Evolutionary conservation across 2,329 filamentous ascomycete genomes (phyloP).

Genomic region (Botrytis hyacinthi): DNA sequence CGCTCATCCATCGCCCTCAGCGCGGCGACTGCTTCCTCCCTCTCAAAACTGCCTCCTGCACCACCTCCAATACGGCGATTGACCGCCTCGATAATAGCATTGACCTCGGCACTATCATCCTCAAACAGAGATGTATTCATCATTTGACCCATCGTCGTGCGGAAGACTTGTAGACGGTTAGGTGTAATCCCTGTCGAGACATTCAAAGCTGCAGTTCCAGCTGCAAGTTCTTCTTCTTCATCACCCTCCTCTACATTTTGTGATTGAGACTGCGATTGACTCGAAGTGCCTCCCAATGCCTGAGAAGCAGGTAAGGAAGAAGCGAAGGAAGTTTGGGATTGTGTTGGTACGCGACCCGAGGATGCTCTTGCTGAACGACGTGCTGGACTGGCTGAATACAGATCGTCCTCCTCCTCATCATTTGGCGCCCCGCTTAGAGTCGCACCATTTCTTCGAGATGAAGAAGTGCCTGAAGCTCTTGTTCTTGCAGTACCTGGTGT

Average conservation of each 20-base stretch:
- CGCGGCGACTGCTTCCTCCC: slow-evolving; percentile 71
- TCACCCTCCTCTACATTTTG: slow-evolving; percentile 29
- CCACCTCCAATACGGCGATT: slow-evolving; percentile 64
- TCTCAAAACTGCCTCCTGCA: slow-evolving; percentile 61
- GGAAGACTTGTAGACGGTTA: slow-evolving; percentile 70
- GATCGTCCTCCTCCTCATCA: slow-evolving; percentile 43
- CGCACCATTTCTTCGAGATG: slow-evolving; percentile 35
- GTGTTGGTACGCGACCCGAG: slow-evolving; percentile 22
- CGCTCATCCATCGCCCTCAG: slow-evolving; percentile 75
- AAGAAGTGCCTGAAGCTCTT: slow-evolving; percentile 26
- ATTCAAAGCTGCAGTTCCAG: slow-evolving; percentile 32
- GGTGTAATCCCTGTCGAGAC: slow-evolving; percentile 42
- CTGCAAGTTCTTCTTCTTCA: slow-evolving; percentile 20
- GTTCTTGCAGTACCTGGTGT: slow-evolving; percentile 39
- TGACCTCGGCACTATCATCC: slow-evolving; percentile 77
- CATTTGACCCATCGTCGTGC: slow-evolving; percentile 76
- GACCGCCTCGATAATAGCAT: slow-evolving; percentile 72
- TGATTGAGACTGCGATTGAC: slow-evolving; percentile 24
- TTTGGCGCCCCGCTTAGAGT: slow-evolving; percentile 18
- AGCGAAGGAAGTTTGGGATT: slow-evolving; percentile 43
- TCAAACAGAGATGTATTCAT: slow-evolving; percentile 81
- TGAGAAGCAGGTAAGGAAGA: slow-evolving; percentile 41
- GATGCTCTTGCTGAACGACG: slow-evolving; percentile 24
- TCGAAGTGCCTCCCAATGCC: slow-evolving; percentile 34
- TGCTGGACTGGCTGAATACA: slow-evolving; percentile 39